These are phyloP conservation scores for Ganoderma resinaceum DNA, from an alignment of 1,284 basidiomycete species.

Conservation along the genomic window DNA sequence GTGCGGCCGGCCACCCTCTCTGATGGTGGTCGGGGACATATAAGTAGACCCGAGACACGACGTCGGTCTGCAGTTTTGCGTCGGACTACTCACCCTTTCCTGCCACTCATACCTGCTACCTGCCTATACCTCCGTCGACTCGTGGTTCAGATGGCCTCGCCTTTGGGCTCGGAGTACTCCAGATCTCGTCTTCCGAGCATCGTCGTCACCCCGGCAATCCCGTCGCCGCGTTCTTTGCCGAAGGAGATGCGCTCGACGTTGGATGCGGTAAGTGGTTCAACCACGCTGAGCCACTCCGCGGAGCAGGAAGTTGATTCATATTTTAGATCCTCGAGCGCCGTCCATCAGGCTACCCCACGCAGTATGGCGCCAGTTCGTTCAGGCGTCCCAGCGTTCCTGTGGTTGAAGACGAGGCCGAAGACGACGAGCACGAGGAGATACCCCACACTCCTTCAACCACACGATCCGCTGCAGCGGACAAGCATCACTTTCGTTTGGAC, in stretches of 20 bases:
- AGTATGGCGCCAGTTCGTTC: not conserved
- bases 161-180: not conserved
- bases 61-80: not conserved
- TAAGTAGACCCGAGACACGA: conserved; percentile 3
- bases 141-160: conserved; percentile 11
- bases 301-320: not conserved
- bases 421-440: conserved; percentile 10
- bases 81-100: not conserved
- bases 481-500: conserved; percentile 14
- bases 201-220: conserved; percentile 27
- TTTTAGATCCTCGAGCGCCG: not conserved
- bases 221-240: conserved; percentile 27
- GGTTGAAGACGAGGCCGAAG: conserved; percentile 4
- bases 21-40: not conserved
- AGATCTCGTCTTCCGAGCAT: conserved; percentile 20
- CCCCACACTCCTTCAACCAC: conserved; percentile 21
- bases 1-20: not conserved
- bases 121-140: not conserved
- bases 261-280: conserved; percentile 18
- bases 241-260: conserved; percentile 25
- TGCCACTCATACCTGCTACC: not conserved
- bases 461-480: conserved; percentile 12
- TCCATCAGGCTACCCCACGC: not conserved
- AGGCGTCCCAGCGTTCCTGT: not conserved
- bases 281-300: not conserved